Conservation (phyloP, 2,329 filamentous ascomycete genomes). For the Botrytis elliptica region DNA sequence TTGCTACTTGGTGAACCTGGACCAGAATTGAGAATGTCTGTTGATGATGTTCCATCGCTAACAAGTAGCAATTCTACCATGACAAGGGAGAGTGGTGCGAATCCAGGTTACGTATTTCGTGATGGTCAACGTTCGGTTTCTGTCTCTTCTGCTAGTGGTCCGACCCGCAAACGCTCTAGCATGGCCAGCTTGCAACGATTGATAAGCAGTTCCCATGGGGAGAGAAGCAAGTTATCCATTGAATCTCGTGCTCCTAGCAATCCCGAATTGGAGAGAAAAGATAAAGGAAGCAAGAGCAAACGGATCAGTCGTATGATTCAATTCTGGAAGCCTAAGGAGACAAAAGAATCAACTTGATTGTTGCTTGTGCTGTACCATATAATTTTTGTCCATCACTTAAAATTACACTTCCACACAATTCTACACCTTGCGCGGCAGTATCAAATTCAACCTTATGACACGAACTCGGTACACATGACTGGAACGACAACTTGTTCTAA, state of each 20-base stretch:
- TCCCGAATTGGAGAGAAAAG: conserved; percentile 42
- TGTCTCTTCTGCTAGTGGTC: conserved; percentile 58
- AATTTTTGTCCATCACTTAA: background rate
- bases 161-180: conserved; percentile 68
- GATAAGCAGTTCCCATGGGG: conserved; percentile 71
- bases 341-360: conserved; percentile 15
- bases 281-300: conserved; percentile 64
- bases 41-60: conserved; percentile 71
- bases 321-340: conserved; percentile 63
- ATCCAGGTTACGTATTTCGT: conserved; percentile 48
- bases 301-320: conserved; percentile 73
- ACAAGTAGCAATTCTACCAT: conserved; percentile 77
- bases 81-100: conserved; percentile 62
- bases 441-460: conserved; percentile 1
- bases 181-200: conserved; percentile 74
- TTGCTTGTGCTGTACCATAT: background rate
- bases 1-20: conserved; percentile 71
- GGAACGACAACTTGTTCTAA: conserved; percentile 20
- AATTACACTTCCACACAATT: background rate
- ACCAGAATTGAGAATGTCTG: conserved; percentile 67
- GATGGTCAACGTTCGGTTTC: conserved; percentile 61
- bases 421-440: background rate
- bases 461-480: conserved; percentile 19
- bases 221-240: conserved; percentile 71
- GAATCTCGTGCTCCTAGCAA: conserved; percentile 53